These are phyloP conservation scores for Trypanosoma lewisi DNA, from an alignment of 208 protist genomes.

Conservation along the genomic window DNA sequence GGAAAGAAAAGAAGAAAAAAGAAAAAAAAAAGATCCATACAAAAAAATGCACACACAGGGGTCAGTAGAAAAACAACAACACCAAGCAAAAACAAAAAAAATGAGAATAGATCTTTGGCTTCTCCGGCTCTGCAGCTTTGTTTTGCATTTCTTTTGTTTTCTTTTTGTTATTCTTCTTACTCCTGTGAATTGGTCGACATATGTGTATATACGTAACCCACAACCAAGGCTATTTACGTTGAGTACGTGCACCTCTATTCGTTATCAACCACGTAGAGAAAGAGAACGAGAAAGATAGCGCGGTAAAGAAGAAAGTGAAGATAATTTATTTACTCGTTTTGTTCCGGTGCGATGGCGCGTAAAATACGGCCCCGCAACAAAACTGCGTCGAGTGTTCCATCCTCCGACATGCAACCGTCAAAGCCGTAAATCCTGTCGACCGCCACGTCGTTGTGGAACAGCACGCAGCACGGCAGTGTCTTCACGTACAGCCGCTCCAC, in stretches of 20 bases:
- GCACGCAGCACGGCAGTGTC: constrained; percentile 91
- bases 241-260: neutral
- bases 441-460: constrained; percentile 94
- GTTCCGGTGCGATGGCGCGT: constrained; percentile 17
- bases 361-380: constrained; percentile 71
- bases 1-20: neutral
- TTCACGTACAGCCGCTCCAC: constrained; percentile 90
- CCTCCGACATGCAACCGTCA: constrained; percentile 84
- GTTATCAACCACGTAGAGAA: neutral
- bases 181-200: neutral
- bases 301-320: no score
- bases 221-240: no score
- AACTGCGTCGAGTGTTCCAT: constrained; percentile 80
- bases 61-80: constrained; percentile 9
- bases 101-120: neutral
- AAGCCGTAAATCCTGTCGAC: constrained; percentile 95
- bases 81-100: neutral
- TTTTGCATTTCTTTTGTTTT: neutral
- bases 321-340: constrained; percentile 6
- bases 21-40: neutral
- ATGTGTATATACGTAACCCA: neutral
- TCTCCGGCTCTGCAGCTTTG: neutral
- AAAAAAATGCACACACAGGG: neutral
- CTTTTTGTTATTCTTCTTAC: no score
- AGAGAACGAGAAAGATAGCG: neutral